A percentile compares a stretch with the other conserved stretches of the same genome.
Evolutionary conservation across 108 stramenopile genomes (phyloP).

Genomic region (Conticribra guillardii): DNA sequence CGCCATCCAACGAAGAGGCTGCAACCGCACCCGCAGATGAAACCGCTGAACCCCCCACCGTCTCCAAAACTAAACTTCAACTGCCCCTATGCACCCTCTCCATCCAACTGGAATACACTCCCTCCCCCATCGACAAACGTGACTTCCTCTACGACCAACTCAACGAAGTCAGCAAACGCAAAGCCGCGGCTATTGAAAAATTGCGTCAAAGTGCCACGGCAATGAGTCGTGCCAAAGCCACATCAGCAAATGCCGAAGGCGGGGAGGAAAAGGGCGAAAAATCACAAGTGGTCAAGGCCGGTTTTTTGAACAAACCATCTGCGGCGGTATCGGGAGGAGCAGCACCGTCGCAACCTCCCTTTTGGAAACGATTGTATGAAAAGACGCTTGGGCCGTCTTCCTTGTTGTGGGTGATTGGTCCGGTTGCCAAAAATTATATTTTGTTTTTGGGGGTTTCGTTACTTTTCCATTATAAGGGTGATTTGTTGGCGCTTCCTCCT

Average conservation of each 20-base stretch:
- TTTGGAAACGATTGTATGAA: conserved; percentile 64
- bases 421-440: conserved; percentile 75
- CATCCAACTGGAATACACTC: conserved; percentile 69
- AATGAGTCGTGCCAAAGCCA: conserved; percentile 44
- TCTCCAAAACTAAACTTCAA: conserved; percentile 20
- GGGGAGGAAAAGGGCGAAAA: conserved; percentile 14
- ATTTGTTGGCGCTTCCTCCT: conserved; percentile 77
- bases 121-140: conserved; percentile 71
- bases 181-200: conserved; percentile 66
- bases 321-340: conserved; percentile 14
- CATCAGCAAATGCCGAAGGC: conserved; percentile 4
- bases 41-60: not conserved
- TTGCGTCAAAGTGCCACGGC: conserved; percentile 65
- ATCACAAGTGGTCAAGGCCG: conserved; percentile 65
- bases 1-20: conserved; percentile 1
- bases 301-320: conserved; percentile 75
- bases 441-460: conserved; percentile 74
- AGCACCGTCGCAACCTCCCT: conserved; percentile 23
- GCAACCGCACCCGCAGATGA: not conserved
- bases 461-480: conserved; percentile 76
- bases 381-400: conserved; percentile 70
- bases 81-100: conserved; percentile 60
- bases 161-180: conserved; percentile 74
- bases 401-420: conserved; percentile 62
- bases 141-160: conserved; percentile 78